Evolutionary conservation across 768 basidiomycete genomes (phyloP).

Genomic region (Nevesoporus exiguus): DNA sequence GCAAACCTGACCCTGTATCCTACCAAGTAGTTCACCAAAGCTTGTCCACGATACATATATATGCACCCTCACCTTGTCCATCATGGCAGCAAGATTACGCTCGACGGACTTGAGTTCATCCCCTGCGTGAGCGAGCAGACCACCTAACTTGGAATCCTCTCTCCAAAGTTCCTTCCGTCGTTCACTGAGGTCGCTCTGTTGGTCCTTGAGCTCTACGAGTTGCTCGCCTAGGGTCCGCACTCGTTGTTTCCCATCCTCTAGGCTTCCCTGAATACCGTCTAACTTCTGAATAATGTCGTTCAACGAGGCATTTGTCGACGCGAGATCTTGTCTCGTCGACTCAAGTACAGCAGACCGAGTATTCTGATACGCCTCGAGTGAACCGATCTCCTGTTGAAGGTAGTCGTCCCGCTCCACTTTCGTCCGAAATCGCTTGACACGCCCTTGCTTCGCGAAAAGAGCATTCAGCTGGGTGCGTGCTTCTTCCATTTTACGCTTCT

Average conservation of each 20-base stretch:
- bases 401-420: constrained; percentile 81
- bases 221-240: constrained; percentile 61
- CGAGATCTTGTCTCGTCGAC: constrained; percentile 48
- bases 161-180: constrained; percentile 91
- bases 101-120: constrained; percentile 83
- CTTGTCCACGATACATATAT: neutral
- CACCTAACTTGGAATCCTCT: constrained; percentile 86
- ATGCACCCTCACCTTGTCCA: constrained; percentile 75
- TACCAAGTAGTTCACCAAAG: constrained; percentile 29
- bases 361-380: constrained; percentile 58
- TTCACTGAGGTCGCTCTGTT: constrained; percentile 68
- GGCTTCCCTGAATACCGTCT: constrained; percentile 50
- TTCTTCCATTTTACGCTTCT: constrained; percentile 70
- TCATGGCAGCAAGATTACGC: constrained; percentile 78
- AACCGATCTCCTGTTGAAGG: constrained; percentile 72
- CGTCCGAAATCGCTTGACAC: constrained; percentile 79
- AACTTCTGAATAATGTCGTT: constrained; percentile 58
- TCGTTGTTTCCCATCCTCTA: constrained; percentile 61
- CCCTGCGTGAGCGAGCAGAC: constrained; percentile 67
- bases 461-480: constrained; percentile 66
- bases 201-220: constrained; percentile 56
- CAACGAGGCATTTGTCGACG: constrained; percentile 44
- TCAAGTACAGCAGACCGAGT: constrained; percentile 57
- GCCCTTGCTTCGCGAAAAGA: constrained; percentile 88
- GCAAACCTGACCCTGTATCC: constrained; percentile 89